Conservation (phyloP, 2,329 filamentous ascomycete species). For the Chalaropsis thielavioides region DNA sequence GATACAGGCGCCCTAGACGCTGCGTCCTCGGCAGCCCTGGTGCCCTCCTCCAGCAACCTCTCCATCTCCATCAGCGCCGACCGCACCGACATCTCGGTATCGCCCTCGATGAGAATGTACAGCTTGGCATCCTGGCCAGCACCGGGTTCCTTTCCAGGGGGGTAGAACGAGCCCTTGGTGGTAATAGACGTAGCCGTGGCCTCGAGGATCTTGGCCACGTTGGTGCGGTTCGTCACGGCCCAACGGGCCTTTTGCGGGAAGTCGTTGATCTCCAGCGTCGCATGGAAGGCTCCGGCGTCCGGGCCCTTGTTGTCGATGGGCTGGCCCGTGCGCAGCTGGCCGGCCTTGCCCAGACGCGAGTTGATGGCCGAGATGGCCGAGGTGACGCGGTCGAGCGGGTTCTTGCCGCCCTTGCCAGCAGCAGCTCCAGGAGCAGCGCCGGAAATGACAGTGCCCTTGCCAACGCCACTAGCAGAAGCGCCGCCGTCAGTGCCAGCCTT, state of each 20-base stretch:
- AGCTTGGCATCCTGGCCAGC: conserved; percentile 73
- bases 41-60: conserved; percentile 76
- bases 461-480: conserved; percentile 18
- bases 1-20: conserved; percentile 63
- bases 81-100: conserved; percentile 84
- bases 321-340: conserved; percentile 78
- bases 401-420: conserved; percentile 41
- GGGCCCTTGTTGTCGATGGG: conserved; percentile 98
- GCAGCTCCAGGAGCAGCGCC: conserved; percentile 31
- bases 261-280: conserved; percentile 96
- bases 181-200: conserved; percentile 91
- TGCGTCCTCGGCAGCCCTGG: conserved; percentile 76
- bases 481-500: conserved; percentile 20
- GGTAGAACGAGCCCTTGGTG: conserved; percentile 86
- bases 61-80: conserved; percentile 84
- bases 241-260: conserved; percentile 97
- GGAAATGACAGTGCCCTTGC: conserved; percentile 22
- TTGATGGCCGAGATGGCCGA: conserved; percentile 89
- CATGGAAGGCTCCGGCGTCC: conserved; percentile 91
- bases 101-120: conserved; percentile 94
- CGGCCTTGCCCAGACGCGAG: conserved; percentile 73
- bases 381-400: conserved; percentile 70
- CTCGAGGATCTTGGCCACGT: conserved; percentile 95
- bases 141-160: conserved; percentile 63
- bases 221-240: conserved; percentile 96